phyloP scores from a whole-genome alignment of 257 asterid species.

The Rauvolfia tetraphylla region DNA sequence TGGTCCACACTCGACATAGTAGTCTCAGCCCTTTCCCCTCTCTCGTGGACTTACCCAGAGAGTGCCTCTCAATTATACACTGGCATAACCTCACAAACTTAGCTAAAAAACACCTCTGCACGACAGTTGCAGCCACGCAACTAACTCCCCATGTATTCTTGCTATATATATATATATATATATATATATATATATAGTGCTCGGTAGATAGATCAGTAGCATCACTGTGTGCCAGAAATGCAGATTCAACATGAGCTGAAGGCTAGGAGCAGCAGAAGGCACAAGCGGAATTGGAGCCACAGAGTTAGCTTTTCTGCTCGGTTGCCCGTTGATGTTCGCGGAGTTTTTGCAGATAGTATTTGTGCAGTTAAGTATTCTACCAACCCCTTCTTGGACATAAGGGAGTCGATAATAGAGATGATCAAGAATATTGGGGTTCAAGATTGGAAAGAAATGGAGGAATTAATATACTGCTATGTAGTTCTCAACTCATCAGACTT shows the following conservation, averaged over 20 bases:
- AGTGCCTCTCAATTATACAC: not conserved
- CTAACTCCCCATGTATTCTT: not conserved
- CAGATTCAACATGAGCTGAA: conserved; percentile 15
- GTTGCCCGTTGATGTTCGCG: conserved; percentile 45
- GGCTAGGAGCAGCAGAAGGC: conserved; percentile 17
- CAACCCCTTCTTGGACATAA: conserved; percentile 47
- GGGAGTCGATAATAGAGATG: conserved; percentile 49
- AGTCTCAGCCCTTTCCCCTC: conserved; percentile 15
- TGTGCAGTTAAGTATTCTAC: conserved; percentile 60
- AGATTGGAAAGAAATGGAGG: conserved; percentile 66
- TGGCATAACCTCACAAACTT: not conserved
- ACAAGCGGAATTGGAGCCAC: conserved; percentile 8
- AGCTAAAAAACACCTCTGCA: not conserved
- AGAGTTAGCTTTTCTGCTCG: conserved; percentile 59
- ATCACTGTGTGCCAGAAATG: conserved; percentile 9
- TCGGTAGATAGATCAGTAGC: not conserved
- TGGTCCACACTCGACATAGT: conserved; percentile 29
- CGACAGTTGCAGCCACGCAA: not conserved
- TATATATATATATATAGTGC: not conserved
- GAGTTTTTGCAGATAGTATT: conserved; percentile 40
- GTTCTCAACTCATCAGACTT: conserved; percentile 51
- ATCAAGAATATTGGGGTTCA: conserved; percentile 44
- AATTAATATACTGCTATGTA: conserved; percentile 53
- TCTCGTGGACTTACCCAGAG: not conserved
- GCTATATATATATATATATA: no score